Conservation (phyloP, 257 asterid species). For the Echium plantagineum region DNA sequence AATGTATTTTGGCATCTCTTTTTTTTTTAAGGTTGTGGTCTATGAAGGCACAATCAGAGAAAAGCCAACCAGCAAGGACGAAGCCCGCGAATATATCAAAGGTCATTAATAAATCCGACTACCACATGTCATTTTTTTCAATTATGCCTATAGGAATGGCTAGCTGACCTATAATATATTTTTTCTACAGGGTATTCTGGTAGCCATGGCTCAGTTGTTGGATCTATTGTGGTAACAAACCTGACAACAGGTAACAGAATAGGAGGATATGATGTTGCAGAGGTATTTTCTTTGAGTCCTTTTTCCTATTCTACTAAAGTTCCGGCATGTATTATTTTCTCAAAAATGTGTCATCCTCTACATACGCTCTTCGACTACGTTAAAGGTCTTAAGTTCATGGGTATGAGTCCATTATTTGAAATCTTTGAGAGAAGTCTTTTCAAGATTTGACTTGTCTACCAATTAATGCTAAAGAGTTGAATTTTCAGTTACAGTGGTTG, state of each 20-base stretch:
- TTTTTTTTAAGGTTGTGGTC: constrained; percentile 66
- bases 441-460: too few species aligned
- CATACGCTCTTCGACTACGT: too few species aligned
- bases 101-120: constrained; percentile 23
- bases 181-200: constrained; percentile 60
- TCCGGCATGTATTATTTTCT: background rate
- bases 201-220: constrained; percentile 64
- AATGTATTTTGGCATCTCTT: too few species aligned
- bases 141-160: background rate
- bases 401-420: too few species aligned
- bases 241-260: constrained; percentile 49
- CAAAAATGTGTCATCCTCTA: background rate
- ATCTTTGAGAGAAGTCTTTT: too few species aligned
- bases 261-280: constrained; percentile 83
- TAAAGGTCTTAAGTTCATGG: too few species aligned
- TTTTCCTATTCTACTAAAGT: background rate
- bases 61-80: constrained; percentile 63
- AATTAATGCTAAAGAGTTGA: background rate
- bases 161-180: background rate
- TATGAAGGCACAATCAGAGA: constrained; percentile 69
- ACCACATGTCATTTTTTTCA: background rate
- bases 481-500: background rate
- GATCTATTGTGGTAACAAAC: constrained; percentile 68
- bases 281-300: constrained; percentile 29
- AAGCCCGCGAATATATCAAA: constrained; percentile 62